phyloP scores from a whole-genome alignment of 768 basidiomycete species.

The Dacryopinax spathularia region DNA sequence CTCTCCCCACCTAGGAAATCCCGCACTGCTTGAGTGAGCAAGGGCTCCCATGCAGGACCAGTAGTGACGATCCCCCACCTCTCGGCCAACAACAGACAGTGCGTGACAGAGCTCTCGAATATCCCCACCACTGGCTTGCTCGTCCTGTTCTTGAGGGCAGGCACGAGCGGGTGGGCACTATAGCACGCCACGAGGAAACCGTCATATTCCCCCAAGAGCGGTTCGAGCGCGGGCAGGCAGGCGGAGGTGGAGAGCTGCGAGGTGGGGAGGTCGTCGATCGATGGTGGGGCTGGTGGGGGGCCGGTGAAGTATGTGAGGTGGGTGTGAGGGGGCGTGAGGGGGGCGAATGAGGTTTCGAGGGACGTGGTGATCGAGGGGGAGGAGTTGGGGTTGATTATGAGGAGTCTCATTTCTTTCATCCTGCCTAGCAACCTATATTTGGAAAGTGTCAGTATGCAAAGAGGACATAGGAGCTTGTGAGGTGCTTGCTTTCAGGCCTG shows the following conservation, averaged over 20 bases:
- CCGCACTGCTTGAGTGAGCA: slow-evolving; percentile 18
- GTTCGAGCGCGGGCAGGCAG: slow-evolving; percentile 13
- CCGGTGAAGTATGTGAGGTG: slow-evolving; percentile 12
- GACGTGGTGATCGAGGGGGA: slow-evolving; percentile 22
- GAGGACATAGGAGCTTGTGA: too few relatives aligned
- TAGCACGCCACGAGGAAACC: slow-evolving; percentile 23
- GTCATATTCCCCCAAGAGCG: neutral
- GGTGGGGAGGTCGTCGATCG: slow-evolving; percentile 18
- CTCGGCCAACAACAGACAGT: slow-evolving; percentile 15
- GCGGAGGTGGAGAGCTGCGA: slow-evolving; percentile 11
- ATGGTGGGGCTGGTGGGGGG: slow-evolving; percentile 14
- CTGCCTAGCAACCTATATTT: neutral
- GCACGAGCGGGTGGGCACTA: slow-evolving; percentile 25
- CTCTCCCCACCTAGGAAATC: slow-evolving; percentile 15
- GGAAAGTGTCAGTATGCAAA: too few relatives aligned
- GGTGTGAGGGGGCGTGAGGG: neutral
- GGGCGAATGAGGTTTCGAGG: slow-evolving; percentile 12
- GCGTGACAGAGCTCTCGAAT: slow-evolving; percentile 24
- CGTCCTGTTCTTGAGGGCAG: slow-evolving; percentile 10
- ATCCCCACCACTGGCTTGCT: slow-evolving; percentile 21
- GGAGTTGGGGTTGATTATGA: slow-evolving; percentile 27
- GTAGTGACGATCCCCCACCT: slow-evolving; percentile 28
- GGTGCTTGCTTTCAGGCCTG: too few relatives aligned
- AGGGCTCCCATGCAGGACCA: slow-evolving; percentile 24
- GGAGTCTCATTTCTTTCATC: slow-evolving; percentile 10